Conservation (phyloP, 192 early-diverging fungal genomes). For the Coemansia javaensis region DNA sequence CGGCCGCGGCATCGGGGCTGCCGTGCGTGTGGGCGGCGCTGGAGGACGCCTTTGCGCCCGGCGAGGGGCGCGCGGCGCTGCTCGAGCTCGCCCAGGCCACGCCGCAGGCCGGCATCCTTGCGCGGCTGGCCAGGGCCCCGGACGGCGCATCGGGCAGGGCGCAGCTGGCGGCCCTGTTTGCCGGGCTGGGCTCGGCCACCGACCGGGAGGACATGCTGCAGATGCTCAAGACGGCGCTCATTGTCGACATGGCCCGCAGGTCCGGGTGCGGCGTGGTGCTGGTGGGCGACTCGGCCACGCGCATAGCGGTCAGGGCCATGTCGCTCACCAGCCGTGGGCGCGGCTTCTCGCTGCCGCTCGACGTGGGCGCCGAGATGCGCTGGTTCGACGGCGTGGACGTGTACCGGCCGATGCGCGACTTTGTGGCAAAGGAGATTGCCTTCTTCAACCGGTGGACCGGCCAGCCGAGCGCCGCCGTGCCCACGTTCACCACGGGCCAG, state of each 20-base stretch:
- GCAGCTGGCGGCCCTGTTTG: constrained; percentile 53
- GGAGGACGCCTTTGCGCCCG: constrained; percentile 59
- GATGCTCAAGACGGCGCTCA: constrained; percentile 57
- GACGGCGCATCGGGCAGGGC: constrained; percentile 13
- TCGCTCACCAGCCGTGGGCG: constrained; percentile 76
- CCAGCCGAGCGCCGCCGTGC: constrained; percentile 38
- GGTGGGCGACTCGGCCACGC: constrained; percentile 75
- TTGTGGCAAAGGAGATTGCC: constrained; percentile 71
- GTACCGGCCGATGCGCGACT: constrained; percentile 77
- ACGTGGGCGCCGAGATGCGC: constrained; percentile 56
- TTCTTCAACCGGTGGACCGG: constrained; percentile 58
- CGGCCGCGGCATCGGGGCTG: constrained; percentile 40
- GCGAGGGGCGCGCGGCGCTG: constrained; percentile 6
- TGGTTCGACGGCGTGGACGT: constrained; percentile 57
- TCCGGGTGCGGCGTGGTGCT: constrained; percentile 55
- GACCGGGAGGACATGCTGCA: constrained; percentile 69
- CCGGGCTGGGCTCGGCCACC: constrained; percentile 54
- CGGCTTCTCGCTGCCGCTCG: constrained; percentile 77
- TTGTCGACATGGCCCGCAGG: constrained; percentile 52
- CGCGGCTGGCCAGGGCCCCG: constrained; percentile 7
- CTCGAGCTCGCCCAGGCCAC: constrained; percentile 11
- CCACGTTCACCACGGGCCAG: constrained; percentile 55
- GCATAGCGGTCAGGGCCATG: constrained; percentile 72
- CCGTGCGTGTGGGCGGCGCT: constrained; percentile 50
- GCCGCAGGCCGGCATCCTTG: constrained; percentile 13